Base-by-base conservation (phyloP, 2,329 filamentous ascomycete genomes). In the Colletotrichum paranaense region DNA sequence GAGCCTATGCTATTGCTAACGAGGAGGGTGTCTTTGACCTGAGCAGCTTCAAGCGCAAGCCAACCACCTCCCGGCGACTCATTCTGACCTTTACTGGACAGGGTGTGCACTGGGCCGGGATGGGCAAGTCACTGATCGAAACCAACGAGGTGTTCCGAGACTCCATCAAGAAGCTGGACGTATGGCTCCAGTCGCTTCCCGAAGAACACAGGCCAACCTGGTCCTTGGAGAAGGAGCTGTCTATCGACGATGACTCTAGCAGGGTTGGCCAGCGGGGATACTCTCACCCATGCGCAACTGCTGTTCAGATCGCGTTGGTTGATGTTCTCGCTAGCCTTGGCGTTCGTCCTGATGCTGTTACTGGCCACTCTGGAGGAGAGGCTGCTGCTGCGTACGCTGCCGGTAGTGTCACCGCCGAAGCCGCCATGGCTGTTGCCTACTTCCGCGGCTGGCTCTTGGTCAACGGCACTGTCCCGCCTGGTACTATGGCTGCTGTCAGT, bases 281-380 rank as follows among this genome's bases (percentile, higher is more conserved):
- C 22, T 70, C 66, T 24, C 66, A 73, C 35, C 78, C 84, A 1
- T 58, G 81, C 2, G 83, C 79, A 58, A 83, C 82, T 2, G 78
- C 78, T 5, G 72, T 82, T 6, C 83, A 87, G 71, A 78, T 88
- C 12, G 84, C 77, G 0, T 75, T 88, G 0, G 79, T 86, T 0
- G 80, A 86, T 16, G 75, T 84, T 0, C 79, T 88, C 3, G 46
- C 53, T 0, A 72, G 75, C 1, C 78, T 78, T 64, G 79, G 81
- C 0, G 73, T 87, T 30, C 62, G 56, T 1, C 82, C 84, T 0
- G 32, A 75, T 7, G 80, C 78, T 1, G 82, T 84, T 0, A 79
- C 86, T 4, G 86, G 85, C 0, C 86, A 87, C 69, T 85, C 83
- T 0, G 80, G 77, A 2, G 86, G 86, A 1, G 86, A 87, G 71